phyloP scores from a whole-genome alignment of 768 basidiomycete genomes.

The Leccinum disarticulatum region DNA sequence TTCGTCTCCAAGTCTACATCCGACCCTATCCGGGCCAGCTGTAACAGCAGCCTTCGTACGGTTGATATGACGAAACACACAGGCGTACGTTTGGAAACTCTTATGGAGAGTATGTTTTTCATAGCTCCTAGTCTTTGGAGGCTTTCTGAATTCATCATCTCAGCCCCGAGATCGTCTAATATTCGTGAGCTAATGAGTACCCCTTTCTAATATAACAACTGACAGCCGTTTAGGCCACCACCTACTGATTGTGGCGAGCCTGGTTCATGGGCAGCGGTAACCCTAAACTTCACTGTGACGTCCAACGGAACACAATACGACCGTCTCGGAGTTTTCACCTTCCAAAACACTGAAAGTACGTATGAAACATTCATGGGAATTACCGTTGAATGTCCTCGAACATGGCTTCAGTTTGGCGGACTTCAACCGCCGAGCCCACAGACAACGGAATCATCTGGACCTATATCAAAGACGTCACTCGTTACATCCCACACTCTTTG shows the following conservation, averaged over 20 bases:
- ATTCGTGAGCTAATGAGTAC: constrained; percentile 41
- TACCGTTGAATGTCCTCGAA: background rate
- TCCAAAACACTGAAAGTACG: constrained; percentile 77
- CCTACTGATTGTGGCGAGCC: constrained; percentile 67
- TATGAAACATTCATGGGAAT: background rate
- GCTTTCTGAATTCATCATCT: background rate
- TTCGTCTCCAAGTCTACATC: too few species aligned
- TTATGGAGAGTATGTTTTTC: constrained; percentile 54
- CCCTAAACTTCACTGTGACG: constrained; percentile 74
- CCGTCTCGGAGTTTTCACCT: constrained; percentile 69
- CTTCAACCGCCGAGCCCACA: constrained; percentile 77
- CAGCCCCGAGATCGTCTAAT: constrained; percentile 65
- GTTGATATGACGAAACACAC: background rate
- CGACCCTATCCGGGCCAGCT: too few species aligned
- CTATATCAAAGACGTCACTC: constrained; percentile 71
- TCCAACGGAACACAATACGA: constrained; percentile 79
- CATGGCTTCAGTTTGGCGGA: constrained; percentile 62
- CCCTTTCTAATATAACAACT: background rate
- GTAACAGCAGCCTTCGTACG: background rate
- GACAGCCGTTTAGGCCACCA: constrained; percentile 44
- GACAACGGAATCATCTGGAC: constrained; percentile 76
- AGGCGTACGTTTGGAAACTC: constrained; percentile 76
- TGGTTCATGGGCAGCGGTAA: constrained; percentile 75
- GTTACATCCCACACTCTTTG: constrained; percentile 66
- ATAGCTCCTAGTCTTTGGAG: background rate